Evolutionary conservation across 768 basidiomycete species (phyloP).

Genomic region (Auricularia sp.): DNA sequence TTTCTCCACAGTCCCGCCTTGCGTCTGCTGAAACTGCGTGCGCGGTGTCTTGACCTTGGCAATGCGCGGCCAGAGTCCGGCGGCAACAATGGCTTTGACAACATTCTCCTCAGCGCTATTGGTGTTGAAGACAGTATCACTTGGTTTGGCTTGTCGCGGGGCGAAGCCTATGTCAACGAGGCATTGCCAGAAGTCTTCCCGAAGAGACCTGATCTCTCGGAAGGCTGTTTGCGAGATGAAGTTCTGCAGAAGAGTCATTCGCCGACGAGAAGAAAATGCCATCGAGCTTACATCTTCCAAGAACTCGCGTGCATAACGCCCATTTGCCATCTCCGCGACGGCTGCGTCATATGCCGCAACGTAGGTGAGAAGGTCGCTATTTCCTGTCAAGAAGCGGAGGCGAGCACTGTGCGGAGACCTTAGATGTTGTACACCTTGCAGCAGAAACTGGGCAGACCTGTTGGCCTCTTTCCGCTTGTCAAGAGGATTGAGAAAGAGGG

Average conservation of each 20-base stretch:
- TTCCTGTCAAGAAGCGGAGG: conserved; percentile 51
- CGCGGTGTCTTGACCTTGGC: conserved; percentile 66
- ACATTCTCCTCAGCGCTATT: conserved; percentile 63
- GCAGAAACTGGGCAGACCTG: conserved; percentile 32
- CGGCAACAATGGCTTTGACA: conserved; percentile 74
- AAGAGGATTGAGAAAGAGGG: conserved; percentile 71
- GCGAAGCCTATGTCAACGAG: conserved; percentile 65
- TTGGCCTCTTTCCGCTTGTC: conserved; percentile 76
- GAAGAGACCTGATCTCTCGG: conserved; percentile 68
- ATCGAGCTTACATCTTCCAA: conserved; percentile 48
- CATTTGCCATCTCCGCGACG: background rate
- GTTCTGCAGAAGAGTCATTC: conserved; percentile 36
- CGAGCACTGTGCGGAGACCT: conserved; percentile 44
- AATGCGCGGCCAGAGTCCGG: conserved; percentile 79
- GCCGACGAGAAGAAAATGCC: background rate
- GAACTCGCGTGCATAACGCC: conserved; percentile 37
- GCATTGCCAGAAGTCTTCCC: conserved; percentile 64
- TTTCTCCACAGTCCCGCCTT: conserved; percentile 72
- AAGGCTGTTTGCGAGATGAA: conserved; percentile 69
- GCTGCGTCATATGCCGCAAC: conserved; percentile 57
- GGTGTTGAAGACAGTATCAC: conserved; percentile 44
- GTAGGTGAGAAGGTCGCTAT: conserved; percentile 82
- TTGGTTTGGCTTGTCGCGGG: conserved; percentile 34
- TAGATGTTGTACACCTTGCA: too few relatives aligned
- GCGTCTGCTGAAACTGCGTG: conserved; percentile 75